Evolutionary conservation across 1,139 yeast genomes (phyloP).

Genomic region (Hansenula lynferdii): DNA sequence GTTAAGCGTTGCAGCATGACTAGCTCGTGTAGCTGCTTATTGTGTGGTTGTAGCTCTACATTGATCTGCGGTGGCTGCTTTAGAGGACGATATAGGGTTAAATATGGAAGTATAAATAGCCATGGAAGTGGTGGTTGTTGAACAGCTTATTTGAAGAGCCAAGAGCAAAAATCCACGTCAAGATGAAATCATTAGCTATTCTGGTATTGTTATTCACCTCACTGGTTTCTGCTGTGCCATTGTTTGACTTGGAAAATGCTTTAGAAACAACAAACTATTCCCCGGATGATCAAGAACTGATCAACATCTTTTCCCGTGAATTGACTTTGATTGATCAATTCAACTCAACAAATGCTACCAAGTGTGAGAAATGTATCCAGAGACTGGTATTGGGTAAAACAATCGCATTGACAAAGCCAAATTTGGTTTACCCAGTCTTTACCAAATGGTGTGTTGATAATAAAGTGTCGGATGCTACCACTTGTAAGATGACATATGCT

Average conservation of each 20-base stretch:
- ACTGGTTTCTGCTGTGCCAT: not conserved
- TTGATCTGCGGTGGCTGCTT: too few species aligned
- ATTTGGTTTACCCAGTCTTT: conserved; percentile 37
- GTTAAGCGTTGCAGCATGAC: too few species aligned
- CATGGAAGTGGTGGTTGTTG: too few species aligned
- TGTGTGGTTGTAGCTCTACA: too few species aligned
- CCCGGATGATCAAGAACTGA: not conserved
- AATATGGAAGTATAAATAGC: too few species aligned
- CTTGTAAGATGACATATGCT: conserved; percentile 28
- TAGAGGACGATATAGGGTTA: too few species aligned
- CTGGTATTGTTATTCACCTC: not conserved
- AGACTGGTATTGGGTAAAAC: conserved; percentile 39
- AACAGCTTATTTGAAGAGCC: not conserved
- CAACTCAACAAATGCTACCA: conserved; percentile 12
- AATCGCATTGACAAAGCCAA: conserved; percentile 35
- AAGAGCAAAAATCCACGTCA: too few species aligned
- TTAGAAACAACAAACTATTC: not conserved
- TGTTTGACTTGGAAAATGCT: not conserved
- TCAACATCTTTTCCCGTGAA: not conserved
- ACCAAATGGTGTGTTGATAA: conserved; percentile 36
- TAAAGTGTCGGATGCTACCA: conserved; percentile 15
- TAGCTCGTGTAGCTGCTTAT: too few species aligned
- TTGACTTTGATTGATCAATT: not conserved
- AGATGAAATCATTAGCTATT: too few species aligned
- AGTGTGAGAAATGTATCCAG: conserved; percentile 36